phyloP scores from a whole-genome alignment of 768 basidiomycete genomes.

The Floccularia luteovirens region DNA sequence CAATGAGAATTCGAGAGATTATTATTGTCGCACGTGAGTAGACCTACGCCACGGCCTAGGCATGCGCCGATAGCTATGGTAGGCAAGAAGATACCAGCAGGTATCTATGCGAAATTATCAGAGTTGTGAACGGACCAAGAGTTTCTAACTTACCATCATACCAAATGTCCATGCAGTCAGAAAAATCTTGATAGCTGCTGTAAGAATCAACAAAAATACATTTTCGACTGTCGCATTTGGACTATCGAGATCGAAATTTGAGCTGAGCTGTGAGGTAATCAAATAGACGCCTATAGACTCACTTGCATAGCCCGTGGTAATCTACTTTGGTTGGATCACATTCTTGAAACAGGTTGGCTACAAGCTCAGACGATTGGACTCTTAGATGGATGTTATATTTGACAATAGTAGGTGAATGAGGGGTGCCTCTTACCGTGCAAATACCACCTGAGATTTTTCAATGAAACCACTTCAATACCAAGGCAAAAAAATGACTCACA shows the following conservation, averaged over 20 bases:
- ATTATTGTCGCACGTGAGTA: slow-evolving; percentile 61
- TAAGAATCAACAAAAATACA: slow-evolving; percentile 56
- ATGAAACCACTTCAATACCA: slow-evolving; percentile 1
- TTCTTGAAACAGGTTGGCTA: slow-evolving; percentile 78
- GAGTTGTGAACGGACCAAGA: not conserved
- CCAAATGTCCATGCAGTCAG: slow-evolving; percentile 76
- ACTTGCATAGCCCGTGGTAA: slow-evolving; percentile 81
- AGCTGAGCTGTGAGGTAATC: too few relatives aligned
- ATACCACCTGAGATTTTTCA: slow-evolving; percentile 43
- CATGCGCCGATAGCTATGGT: slow-evolving; percentile 73
- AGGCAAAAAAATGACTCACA: slow-evolving; percentile 23
- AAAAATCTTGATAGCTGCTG: slow-evolving; percentile 51
- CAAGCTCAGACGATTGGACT: slow-evolving; percentile 73
- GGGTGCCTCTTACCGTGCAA: slow-evolving; percentile 36
- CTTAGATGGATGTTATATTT: slow-evolving; percentile 20
- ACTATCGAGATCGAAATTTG: slow-evolving; percentile 23
- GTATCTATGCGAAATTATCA: slow-evolving; percentile 36
- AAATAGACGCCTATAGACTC: slow-evolving; percentile 14
- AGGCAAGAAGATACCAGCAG: slow-evolving; percentile 71
- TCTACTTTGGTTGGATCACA: slow-evolving; percentile 63
- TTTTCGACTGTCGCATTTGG: slow-evolving; percentile 62
- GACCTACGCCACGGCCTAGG: slow-evolving; percentile 61
- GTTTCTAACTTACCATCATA: slow-evolving; percentile 47
- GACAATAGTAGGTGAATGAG: not conserved
- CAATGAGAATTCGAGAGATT: slow-evolving; percentile 12